Evolutionary conservation across 345 rosid genomes (phyloP).

Genomic region (Kernera saxatilis): DNA sequence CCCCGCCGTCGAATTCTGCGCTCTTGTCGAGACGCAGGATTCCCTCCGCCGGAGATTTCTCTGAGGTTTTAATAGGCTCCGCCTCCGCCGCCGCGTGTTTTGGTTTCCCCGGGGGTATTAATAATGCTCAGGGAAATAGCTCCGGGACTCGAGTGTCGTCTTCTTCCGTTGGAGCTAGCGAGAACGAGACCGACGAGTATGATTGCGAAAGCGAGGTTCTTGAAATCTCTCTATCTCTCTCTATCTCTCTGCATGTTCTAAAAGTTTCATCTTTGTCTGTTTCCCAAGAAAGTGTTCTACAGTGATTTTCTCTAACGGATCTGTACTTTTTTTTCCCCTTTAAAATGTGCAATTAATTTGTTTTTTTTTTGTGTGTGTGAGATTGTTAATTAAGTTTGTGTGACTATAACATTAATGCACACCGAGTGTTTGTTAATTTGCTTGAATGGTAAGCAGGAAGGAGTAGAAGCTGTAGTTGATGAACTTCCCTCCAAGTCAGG

Average conservation of each 20-base stretch:
- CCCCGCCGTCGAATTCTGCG: neutral
- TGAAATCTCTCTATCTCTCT: neutral
- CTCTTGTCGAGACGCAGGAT: neutral
- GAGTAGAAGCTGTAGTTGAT: conserved; percentile 53
- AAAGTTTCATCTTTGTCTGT: neutral
- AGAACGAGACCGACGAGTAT: conserved; percentile 58
- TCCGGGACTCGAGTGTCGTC: conserved; percentile 36
- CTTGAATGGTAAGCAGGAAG: conserved; percentile 42
- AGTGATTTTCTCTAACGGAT: conserved; percentile 19
- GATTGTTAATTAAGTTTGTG: neutral
- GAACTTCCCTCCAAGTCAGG: conserved; percentile 40
- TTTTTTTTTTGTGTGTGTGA: neutral
- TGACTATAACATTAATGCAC: neutral
- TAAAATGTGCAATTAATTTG: neutral
- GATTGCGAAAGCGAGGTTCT: conserved; percentile 85
- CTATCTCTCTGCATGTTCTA: conserved; percentile 1
- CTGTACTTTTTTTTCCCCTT: neutral
- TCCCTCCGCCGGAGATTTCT: neutral
- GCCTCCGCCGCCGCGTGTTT: neutral
- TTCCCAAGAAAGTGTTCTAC: conserved; percentile 9
- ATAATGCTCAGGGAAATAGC: conserved; percentile 20
- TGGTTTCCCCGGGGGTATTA: conserved; percentile 25
- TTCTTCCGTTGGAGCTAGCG: conserved; percentile 48
- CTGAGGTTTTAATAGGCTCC: conserved; percentile 18
- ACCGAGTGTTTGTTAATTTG: neutral